phyloP scores from a whole-genome alignment of 495 filamentous ascomycete species.

The Oidiodendron maius region DNA sequence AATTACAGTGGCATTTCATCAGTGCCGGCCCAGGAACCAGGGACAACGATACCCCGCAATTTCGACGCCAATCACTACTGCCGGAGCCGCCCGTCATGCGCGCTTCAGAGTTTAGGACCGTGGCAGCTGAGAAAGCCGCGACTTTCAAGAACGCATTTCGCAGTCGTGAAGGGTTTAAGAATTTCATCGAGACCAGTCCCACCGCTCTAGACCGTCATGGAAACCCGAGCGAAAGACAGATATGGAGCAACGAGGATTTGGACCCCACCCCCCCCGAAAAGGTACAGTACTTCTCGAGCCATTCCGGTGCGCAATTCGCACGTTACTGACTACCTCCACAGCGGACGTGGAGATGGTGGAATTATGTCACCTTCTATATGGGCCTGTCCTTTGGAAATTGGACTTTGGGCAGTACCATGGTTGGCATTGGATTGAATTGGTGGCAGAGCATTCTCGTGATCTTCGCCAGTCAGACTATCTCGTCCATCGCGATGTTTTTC shows the following conservation, averaged over 20 bases:
- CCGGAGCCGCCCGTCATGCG: constrained; percentile 4
- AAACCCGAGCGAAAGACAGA: constrained; percentile 8
- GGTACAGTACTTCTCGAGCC: constrained; percentile 10
- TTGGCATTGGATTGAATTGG: constrained; percentile 38
- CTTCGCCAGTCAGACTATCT: constrained; percentile 34
- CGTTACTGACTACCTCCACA: background rate
- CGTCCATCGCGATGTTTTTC: constrained; percentile 36
- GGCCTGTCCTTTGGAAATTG: constrained; percentile 36
- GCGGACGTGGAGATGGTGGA: constrained; percentile 30
- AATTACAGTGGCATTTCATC: no score
- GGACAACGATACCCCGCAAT: constrained; percentile 3
- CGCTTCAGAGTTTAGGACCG: constrained; percentile 9
- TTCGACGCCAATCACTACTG: background rate
- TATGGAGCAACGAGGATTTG: constrained; percentile 26
- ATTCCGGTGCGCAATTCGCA: background rate
- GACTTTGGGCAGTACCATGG: constrained; percentile 34
- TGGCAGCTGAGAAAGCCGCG: constrained; percentile 1
- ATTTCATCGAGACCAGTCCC: constrained; percentile 22
- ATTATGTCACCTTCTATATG: constrained; percentile 35
- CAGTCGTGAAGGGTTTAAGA: constrained; percentile 18
- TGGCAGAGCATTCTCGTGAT: constrained; percentile 39
- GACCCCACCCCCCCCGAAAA: constrained; percentile 27
- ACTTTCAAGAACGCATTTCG: constrained; percentile 19
- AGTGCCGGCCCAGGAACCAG: no score
- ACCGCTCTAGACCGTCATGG: constrained; percentile 25